These are phyloP conservation scores for Tricladium varicosporioides DNA, from an alignment of 2,329 filamentous ascomycete genomes.

Conservation along the genomic window DNA sequence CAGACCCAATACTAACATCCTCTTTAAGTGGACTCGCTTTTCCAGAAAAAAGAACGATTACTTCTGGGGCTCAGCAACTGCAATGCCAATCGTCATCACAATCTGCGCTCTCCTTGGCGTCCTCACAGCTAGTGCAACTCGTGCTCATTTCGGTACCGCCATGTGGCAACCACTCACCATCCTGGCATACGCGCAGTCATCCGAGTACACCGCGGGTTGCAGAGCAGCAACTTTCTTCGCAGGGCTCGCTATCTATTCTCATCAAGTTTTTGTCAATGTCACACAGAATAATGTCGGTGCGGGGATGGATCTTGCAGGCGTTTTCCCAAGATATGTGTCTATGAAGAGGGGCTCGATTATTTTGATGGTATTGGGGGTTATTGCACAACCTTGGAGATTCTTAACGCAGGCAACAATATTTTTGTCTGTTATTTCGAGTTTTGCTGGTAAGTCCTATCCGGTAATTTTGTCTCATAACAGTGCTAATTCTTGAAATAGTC, in stretches of 20 bases:
- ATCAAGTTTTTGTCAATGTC: constrained; percentile 15
- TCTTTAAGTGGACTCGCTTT: constrained; percentile 4
- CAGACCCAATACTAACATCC: too few relatives aligned
- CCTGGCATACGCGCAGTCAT: constrained; percentile 1
- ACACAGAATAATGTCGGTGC: constrained; percentile 11
- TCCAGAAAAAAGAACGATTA: constrained; percentile 19
- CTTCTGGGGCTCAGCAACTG: constrained; percentile 15
- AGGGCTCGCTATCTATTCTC: constrained; percentile 6
- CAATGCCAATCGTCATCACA: constrained; percentile 2
- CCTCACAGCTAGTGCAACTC: constrained; percentile 2
- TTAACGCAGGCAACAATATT: constrained; percentile 10
- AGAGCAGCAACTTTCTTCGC: constrained; percentile 15
- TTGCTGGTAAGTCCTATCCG: constrained; percentile 3
- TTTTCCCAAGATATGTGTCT: constrained; percentile 9
- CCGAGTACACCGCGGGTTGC: background rate
- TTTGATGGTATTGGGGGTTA: constrained; percentile 3
- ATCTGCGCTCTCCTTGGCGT: constrained; percentile 6
- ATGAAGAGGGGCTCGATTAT: constrained; percentile 6
- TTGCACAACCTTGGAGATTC: constrained; percentile 10
- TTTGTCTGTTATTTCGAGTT: constrained; percentile 15
- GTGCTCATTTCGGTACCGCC: background rate
- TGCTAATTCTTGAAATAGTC: too few relatives aligned
- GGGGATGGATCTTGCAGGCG: constrained; percentile 12
- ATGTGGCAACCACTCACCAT: constrained; percentile 15
- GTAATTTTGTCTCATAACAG: too few relatives aligned